These are phyloP conservation scores for Coniochaeta sp. DNA, from an alignment of 2,329 filamentous ascomycete species.

Conservation along the genomic window DNA sequence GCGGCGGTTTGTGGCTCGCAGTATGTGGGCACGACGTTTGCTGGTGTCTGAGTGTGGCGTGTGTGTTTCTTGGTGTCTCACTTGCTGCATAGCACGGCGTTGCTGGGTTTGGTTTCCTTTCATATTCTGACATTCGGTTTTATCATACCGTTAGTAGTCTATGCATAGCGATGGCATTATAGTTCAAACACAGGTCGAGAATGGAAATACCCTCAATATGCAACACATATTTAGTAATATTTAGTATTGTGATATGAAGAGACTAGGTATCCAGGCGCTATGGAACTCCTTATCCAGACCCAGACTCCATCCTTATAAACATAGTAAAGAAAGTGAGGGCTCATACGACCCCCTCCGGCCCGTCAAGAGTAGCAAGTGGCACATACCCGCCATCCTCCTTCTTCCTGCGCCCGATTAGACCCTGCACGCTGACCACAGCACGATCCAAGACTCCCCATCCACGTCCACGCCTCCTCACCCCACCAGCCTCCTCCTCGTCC, in stretches of 20 bases:
- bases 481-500: conserved; percentile 30
- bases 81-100: conserved; percentile 1
- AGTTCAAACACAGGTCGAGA: not conserved
- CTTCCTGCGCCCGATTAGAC: conserved; percentile 28
- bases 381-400: conserved; percentile 51
- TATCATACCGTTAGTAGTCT: not conserved
- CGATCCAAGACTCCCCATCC: conserved; percentile 31
- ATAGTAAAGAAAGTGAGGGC: not conserved
- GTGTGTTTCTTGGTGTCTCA: not conserved
- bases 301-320: not conserved
- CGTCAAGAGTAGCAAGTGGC: conserved; percentile 45
- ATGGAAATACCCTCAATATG: not conserved
- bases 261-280: not conserved
- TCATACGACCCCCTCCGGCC: conserved; percentile 9
- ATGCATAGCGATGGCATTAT: not conserved
- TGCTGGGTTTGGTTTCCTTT: not conserved
- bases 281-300: not conserved
- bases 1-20: conserved; percentile 18
- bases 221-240: too few relatives aligned
- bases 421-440: conserved; percentile 32
- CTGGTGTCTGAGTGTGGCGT: conserved; percentile 13
- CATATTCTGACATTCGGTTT: too few relatives aligned
- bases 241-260: too few relatives aligned
- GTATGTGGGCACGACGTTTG: conserved; percentile 19
- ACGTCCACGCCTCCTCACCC: conserved; percentile 30